Base-by-base conservation (phyloP, 1,139 yeast genomes). In the Scheffersomyces segobiensis region DNA sequence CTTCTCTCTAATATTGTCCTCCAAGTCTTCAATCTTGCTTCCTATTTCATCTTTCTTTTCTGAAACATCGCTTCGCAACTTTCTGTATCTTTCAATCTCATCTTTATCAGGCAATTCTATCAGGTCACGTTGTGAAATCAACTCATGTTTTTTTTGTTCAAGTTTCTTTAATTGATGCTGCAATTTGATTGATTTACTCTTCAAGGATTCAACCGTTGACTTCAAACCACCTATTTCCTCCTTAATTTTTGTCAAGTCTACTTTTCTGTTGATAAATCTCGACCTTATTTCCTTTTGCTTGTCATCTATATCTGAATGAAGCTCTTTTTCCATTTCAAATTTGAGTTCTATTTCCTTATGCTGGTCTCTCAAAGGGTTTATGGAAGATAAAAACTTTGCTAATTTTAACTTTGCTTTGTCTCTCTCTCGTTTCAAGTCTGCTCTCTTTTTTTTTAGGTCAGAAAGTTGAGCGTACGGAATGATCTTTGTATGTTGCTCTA, bases 391-490 rank as follows among this genome's bases (percentile, higher is more conserved):
- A 59, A 83, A 82, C 2, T 70, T 67, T 10, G 69, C 67, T 21
- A 78, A 63, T 46, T 71, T 68, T 12, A 60, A 60, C 62, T 78
- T 77, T 12, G 84, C 79, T 17, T 67, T 66, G 48, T 84, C 82
- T 58, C 82, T 78, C 42, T 75, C 77, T 21, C 66, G 65, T 64
- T 83, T 85, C 54, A 81, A 73, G 17, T 69, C 68, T 46, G 76
- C 73, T 53, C 79, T 76, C 56, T 75, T 75, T n/a, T 67, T 71
- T 60, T 82, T 86, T 59, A 82, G 76, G 56, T 86, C 89, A 55
- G 85, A 83, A 3, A 85, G 72, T 60, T 82, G 80, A 0, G 88
- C 91, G 69, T 86, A 88, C 0, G 93, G 93, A 48, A 87, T 69
- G 49, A 88, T 71, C 61, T 79, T 77, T 56, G 76, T 73, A 67